Evolutionary conservation across 2,329 filamentous ascomycete genomes (phyloP).

Genomic region (Alternaria alternata): DNA sequence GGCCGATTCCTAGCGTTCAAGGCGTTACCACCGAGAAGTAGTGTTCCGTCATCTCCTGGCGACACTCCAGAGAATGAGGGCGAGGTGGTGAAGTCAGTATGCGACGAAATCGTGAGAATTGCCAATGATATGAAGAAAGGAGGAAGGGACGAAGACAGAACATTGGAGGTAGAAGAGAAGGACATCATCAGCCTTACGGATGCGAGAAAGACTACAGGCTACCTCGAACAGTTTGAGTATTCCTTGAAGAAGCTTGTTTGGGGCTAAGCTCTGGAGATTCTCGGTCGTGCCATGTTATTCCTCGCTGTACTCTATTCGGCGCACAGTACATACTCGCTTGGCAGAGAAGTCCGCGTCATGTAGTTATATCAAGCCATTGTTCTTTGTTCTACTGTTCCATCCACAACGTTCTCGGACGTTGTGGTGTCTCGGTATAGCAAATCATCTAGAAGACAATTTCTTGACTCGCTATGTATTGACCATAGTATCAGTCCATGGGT

Average conservation of each 20-base stretch:
- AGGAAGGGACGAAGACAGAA: conserved; percentile 48
- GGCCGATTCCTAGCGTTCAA: conserved; percentile 63
- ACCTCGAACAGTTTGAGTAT: conserved; percentile 87
- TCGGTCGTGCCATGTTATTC: not conserved
- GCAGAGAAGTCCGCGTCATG: not conserved
- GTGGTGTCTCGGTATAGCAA: not conserved
- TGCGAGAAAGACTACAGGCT: conserved; percentile 84
- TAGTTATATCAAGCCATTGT: not conserved
- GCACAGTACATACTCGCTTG: not conserved
- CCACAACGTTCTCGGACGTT: not conserved
- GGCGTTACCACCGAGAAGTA: conserved; percentile 60
- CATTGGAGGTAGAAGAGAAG: conserved; percentile 59
- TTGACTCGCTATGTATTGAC: not conserved
- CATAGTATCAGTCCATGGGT: not conserved
- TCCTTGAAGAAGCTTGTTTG: conserved; percentile 94
- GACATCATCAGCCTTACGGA: conserved; percentile 86
- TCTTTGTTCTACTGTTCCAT: not conserved
- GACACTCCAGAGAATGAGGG: conserved; percentile 54
- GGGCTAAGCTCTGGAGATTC: conserved; percentile 53
- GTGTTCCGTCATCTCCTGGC: conserved; percentile 33
- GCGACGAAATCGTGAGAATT: conserved; percentile 77
- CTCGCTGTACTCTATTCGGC: not conserved
- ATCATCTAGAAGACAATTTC: not conserved
- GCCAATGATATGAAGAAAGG: conserved; percentile 60
- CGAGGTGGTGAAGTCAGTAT: conserved; percentile 70